Evolutionary conservation across 2,329 filamentous ascomycete genomes (phyloP), one percentile per base, ranked within the genome.

Genomic region (Aspergillus neotritici): DNA sequence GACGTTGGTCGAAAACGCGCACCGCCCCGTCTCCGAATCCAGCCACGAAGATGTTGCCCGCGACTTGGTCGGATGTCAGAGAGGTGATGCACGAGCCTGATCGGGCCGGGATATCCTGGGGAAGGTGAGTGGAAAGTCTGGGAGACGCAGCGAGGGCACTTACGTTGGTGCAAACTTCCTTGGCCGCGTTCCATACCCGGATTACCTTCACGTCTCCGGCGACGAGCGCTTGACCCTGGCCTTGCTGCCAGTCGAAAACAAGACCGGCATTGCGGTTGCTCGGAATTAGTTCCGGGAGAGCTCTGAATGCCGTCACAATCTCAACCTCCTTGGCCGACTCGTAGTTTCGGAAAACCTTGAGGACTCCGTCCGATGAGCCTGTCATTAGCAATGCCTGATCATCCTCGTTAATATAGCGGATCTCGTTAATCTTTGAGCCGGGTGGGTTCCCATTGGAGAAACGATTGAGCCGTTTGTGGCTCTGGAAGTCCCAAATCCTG

Each of bases 171-270:
- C 91, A 97, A 31, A 93, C 84, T 73, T 98, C 93, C 34, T 87
- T 86, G 6, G 87, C 88, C 12, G 91, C 91, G 61, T 94, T 93
- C 93, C 93, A 98, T 29, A 97, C 87, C 30, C 90, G 80, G 55
- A 98, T 96, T 29, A 96, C 87, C 45, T 93, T 87, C 41, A 96
- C 88, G 63, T 98, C 93, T 34, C 93, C 93, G 9, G 93, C 93
- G 28, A 97, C 93, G n/a, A 98, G 77, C 6, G 94, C 84, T 48
- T 88, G 87, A 6, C 93, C 93, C 54, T 88, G 87, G n/a, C 94
- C 90, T 69, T 98, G 93, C 64, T 97, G 91, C 93, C 93, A 98
- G 65, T 98, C 91, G 62, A 97, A 94, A 17, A 97, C 91, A 68
- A 98, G 84, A 15, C 93, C 93, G 1, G 90, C 90, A 64, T 95